These are phyloP conservation scores for Lumnitzera racemosa DNA, from an alignment of 345 rosid genomes.

Conservation along the genomic window DNA sequence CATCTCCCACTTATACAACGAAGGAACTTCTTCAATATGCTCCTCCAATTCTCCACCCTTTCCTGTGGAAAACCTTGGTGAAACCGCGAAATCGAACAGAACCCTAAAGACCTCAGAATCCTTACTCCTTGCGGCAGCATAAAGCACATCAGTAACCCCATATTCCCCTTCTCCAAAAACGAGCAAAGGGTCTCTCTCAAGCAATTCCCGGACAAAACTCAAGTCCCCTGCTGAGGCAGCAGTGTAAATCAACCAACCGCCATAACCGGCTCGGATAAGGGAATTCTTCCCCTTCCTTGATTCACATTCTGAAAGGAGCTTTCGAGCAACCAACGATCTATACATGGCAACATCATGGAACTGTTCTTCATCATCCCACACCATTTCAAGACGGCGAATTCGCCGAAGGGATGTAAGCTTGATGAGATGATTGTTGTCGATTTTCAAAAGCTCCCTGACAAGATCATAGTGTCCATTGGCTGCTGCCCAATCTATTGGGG, in stretches of 20 bases:
- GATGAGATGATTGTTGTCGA: conserved; percentile 86
- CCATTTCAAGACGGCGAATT: conserved; percentile 88
- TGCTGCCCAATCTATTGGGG: conserved; percentile 93
- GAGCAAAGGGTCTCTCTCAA: conserved; percentile 61
- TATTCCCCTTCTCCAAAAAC: conserved; percentile 97
- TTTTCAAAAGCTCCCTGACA: conserved; percentile 77
- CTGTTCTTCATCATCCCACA: conserved; percentile 91
- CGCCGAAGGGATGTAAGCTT: conserved; percentile 91
- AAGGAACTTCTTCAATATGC: conserved; percentile 53
- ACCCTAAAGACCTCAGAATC: conserved; percentile 58
- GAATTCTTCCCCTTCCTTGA: conserved; percentile 52
- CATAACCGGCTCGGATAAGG: conserved; percentile 67
- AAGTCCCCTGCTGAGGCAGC: conserved; percentile 98
- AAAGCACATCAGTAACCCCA: conserved; percentile 84
- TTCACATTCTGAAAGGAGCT: conserved; percentile 63
- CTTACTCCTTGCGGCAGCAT: conserved; percentile 85
- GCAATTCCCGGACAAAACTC: conserved; percentile 57
- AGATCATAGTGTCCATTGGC: conserved; percentile 89
- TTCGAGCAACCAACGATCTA: conserved; percentile 70
- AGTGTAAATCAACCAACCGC: conserved; percentile 94
- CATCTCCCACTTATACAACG: conserved; percentile 64
- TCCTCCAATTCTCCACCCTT: conserved; percentile 51
- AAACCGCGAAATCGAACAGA: conserved; percentile 56
- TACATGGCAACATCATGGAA: conserved; percentile 77
- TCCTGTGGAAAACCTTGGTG: conserved; percentile 53